Base-by-base conservation (phyloP, 768 basidiomycete species). In the Tylopilus balloui region DNA sequence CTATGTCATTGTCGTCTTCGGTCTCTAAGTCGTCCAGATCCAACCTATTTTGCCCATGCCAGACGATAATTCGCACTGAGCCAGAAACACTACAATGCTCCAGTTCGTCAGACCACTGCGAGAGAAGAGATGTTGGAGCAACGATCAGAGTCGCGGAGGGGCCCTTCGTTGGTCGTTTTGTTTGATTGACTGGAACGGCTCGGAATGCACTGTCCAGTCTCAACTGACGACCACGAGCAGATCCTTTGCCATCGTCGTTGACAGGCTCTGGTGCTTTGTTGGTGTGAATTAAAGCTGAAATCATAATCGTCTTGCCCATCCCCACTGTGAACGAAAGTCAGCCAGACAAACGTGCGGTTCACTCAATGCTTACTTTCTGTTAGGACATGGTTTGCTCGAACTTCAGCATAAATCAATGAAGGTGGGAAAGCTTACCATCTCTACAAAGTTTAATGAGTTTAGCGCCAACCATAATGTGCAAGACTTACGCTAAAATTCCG, bases 61-160 rank as follows among this genome's bases (percentile, higher is more conserved):
- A 95, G 34, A 97, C 71, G 31, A 83, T 66, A 1, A 84, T 75
- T 49, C 78, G 76, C 24, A 93, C 53, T 3, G 83, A 77, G 0
- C 81, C 85, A 32, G 83, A 73, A 57, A 79, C 80, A 55, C 88
- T 87, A 28, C 87, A 89, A n/a, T 88, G 80, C 59, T 81, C 73
- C n/a, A 98, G 72, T 62, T 98, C 95, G 36, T 87, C 83, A n/a
- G 81, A 76, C 95, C 95, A 98, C 64, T 98, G 95, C n/a, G 78
- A 71, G 4, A 97, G 74, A 29, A 98, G 73, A 10, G 92, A 92
- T 6, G 94, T 89, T 1, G 95, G 95, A 13, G 92, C 92, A 24
- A 98, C 87, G 39, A 98, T 86, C 6, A 98, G 72, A 4, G 94
- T 97, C 0, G 88, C 87, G 6, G 76, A 76, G 8, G 72, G 72